Evolutionary conservation across 2,329 filamentous ascomycete species (phyloP).

Genomic region (Ophiostoma australiae): DNA sequence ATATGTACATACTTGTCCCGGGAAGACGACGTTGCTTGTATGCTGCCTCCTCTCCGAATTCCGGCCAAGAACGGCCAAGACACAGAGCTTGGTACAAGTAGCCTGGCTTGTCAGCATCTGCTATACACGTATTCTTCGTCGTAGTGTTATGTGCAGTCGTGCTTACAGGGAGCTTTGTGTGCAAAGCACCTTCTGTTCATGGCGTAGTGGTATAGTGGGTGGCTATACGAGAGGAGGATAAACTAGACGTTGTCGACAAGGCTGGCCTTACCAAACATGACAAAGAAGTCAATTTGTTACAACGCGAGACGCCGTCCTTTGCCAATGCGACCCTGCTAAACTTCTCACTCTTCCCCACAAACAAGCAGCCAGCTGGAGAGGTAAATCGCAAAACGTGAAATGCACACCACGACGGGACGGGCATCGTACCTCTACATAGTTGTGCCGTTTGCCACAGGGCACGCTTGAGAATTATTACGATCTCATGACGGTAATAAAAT

Average conservation of each 20-base stretch:
- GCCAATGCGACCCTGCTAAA: neutral
- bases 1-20: neutral
- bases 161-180: too few relatives aligned
- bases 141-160: neutral
- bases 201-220: neutral
- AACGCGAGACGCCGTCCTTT: neutral
- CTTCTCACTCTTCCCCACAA: conserved; percentile 1
- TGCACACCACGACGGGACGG: neutral
- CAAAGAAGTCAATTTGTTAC: neutral
- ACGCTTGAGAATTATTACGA: neutral
- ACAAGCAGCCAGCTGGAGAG: neutral
- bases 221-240: neutral
- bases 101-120: neutral
- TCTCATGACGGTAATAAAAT: too few relatives aligned
- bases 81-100: neutral
- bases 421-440: neutral
- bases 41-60: neutral
- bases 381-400: neutral
- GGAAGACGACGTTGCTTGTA: neutral
- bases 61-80: neutral
- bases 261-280: neutral
- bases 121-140: neutral
- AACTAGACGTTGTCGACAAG: neutral
- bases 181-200: neutral
- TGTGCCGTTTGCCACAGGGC: neutral